Evolutionary conservation across 176 grass and related monocot genomes (phyloP).

Genomic region (Carex pumila): DNA sequence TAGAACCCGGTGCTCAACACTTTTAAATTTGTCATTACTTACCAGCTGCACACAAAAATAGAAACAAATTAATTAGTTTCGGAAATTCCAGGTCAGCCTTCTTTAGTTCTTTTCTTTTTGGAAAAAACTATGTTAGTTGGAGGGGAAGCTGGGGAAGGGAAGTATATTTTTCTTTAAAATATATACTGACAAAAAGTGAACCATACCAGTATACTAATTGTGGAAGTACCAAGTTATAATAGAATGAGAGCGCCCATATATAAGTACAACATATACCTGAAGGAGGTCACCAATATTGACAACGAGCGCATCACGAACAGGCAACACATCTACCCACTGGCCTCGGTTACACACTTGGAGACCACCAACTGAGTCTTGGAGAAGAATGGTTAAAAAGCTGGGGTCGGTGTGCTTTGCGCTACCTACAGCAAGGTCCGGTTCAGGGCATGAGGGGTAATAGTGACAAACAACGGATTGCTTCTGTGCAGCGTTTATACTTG

Average conservation of each 20-base stretch:
- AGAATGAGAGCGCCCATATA: background rate
- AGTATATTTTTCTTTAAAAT: background rate
- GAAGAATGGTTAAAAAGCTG: constrained; percentile 20
- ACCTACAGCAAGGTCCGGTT: constrained; percentile 11
- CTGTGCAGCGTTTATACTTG: constrained; percentile 6
- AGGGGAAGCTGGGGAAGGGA: background rate
- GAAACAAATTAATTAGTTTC: background rate
- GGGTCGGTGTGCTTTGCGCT: constrained; percentile 9
- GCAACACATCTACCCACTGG: background rate
- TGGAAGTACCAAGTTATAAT: background rate
- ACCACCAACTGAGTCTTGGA: constrained; percentile 18
- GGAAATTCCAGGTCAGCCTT: background rate
- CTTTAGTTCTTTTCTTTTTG: too few species aligned
- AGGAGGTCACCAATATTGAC: constrained; percentile 23
- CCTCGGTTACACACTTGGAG: constrained; percentile 16
- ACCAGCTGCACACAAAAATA: constrained; percentile 22
- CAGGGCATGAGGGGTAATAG: constrained; percentile 18
- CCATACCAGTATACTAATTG: background rate
- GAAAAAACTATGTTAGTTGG: background rate
- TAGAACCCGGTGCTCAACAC: constrained; percentile 13
- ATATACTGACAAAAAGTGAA: background rate
- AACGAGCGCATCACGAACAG: constrained; percentile 13
- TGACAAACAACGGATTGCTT: constrained; percentile 11
- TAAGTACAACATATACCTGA: constrained; percentile 1
- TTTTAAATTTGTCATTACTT: constrained; percentile 23